Evolutionary conservation across 2,329 filamentous ascomycete genomes (phyloP), one percentile per base, ranked within the genome.

Genomic region (Emericellopsis cladophorae): DNA sequence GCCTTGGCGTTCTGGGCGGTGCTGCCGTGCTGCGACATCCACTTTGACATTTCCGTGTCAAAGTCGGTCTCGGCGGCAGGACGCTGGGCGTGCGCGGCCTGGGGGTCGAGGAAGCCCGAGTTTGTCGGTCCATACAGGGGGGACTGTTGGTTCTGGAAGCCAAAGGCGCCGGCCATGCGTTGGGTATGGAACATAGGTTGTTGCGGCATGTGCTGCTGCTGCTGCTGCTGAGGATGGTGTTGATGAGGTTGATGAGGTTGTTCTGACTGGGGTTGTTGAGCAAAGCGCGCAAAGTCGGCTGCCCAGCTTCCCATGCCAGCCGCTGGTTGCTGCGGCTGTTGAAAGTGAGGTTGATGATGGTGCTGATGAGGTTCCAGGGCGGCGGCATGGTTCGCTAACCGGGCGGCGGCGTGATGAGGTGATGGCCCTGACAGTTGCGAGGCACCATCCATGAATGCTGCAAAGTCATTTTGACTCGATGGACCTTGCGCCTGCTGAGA

Each of bases 11-110:
- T 51, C 21, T 6, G 47, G 46, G 5, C 37, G 8, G 48, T 47
- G 4, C 44, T 43, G 16, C 56, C 53, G 35, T 67, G 58, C 12
- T 42, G 51, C 0, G 58, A 54, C 56, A 66, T 61, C 64, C 64
- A 67, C 21, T 50, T 52, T 6, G 55, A 53, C 56, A 67, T 62
- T 34, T 67, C 62, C 31, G 56, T 46, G 38, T 64, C 56, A 29
- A 66, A 65, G n/a, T 64, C 60, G 12, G 54, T 47, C 37, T 57
- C 54, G 5, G 46, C 46, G 3, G 31, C 45, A 4, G 46, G 50
- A 7, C 45, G 47, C 31, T 54, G 51, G 3, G 51, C 45, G 3
- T 46, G 40, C 5, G 54, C 48, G 6, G 40, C 37, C 11, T 39
- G 48, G 10, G 49, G 45, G 7, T 51, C 48, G 45, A 54, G 49